Evolutionary conservation across 2,329 filamentous ascomycete genomes (phyloP), one percentile per base, ranked within the genome.

Genomic region (Colletotrichum sp.): DNA sequence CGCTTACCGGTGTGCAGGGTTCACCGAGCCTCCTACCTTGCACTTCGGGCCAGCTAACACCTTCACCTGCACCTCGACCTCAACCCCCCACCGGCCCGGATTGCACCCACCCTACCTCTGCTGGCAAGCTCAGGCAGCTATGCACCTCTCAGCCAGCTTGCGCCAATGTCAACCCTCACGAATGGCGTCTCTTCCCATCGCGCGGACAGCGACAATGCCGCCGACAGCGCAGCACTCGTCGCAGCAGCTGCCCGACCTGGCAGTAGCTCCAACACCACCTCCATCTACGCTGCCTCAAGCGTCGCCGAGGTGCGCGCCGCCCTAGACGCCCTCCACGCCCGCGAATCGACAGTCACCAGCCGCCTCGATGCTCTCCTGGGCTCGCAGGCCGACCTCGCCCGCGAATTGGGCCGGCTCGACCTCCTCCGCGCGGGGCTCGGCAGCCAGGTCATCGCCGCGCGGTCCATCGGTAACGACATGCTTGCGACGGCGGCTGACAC

Each of bases 391-490:
- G 95, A 98, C 82, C 91, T 99, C 66, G 94, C 94, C 24, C 94
- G 96, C 79, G 95, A 98, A 81, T 90, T 99, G 67, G 93, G 93
- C 76, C 94, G 96, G 21, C 90, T 99, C 78, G 97, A 99, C 85
- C 90, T 98, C 34, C 90, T 98, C 71, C 95, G 97, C 79, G 96
- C 96, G 57, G 94, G 96, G 78, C 91, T 99, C 36, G 96, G 96
- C 75, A 92, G 95, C 7, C 97, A 99, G 83, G 95, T 94, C 67
- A 94, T 96, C 81, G 94, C 95, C 66, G 94, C 96, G 16, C 92
- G 96, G 77, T 90, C 93, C 60, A 94, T 99, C 82, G 95, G 95
- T 88, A 95, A 95, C 91, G 94, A 93, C 83, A 98, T 98, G 95
- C 93, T 99, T 76, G 93, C 95, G 55, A 92, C 93, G 59, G 96